These are phyloP conservation scores for Saccharomycopsis sp. DNA, from an alignment of 805 yeast genomes.

Conservation along the genomic window DNA sequence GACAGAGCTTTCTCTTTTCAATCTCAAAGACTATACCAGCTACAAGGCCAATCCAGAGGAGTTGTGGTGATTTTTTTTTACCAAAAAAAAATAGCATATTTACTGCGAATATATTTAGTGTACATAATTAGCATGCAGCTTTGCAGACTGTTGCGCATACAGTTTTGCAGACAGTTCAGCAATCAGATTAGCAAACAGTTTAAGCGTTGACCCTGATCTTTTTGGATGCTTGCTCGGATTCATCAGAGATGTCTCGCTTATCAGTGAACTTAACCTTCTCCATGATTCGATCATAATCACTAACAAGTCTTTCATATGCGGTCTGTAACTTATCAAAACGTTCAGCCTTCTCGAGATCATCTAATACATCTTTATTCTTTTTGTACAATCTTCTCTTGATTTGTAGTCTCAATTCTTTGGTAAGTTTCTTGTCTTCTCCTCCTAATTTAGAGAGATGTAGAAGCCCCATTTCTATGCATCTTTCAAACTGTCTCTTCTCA, in stretches of 20 bases:
- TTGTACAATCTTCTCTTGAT: constrained; percentile 71
- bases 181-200: background rate
- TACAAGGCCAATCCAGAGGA: constrained; percentile 83
- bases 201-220: background rate
- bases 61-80: constrained; percentile 54
- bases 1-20: constrained; percentile 85
- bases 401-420: constrained; percentile 43
- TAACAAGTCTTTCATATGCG: constrained; percentile 62
- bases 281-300: constrained; percentile 62
- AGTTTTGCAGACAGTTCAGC: no score
- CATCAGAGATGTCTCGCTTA: constrained; percentile 12
- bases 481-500: constrained; percentile 69
- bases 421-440: constrained; percentile 25
- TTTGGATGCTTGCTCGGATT: background rate
- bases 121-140: no score
- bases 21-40: constrained; percentile 53
- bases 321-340: constrained; percentile 65
- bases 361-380: constrained; percentile 75
- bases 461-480: constrained; percentile 72
- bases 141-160: no score
- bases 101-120: no score
- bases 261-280: constrained; percentile 23
- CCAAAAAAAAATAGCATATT: no score
- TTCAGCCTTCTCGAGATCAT: constrained; percentile 56
- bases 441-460: constrained; percentile 32